Base-by-base conservation (phyloP, 768 basidiomycete species). In the Tephrocybe sp. region DNA sequence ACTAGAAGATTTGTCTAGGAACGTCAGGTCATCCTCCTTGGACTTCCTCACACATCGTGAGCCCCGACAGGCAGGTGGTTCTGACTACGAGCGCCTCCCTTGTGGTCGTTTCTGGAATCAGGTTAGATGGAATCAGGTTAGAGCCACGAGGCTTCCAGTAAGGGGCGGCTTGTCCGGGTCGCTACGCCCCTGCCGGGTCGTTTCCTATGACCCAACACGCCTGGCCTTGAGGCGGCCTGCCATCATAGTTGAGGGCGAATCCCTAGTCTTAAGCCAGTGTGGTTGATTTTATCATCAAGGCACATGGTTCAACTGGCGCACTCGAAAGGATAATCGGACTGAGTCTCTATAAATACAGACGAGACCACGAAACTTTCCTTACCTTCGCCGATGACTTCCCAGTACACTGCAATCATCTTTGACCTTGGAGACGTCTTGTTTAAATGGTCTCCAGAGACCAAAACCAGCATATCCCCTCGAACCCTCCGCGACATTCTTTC, bases 391-490 rank as follows among this genome's bases (percentile, higher is more conserved):
- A 59, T 56, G 57, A 19, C 52, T 24, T 19, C 39, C 23, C 38
- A 47, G 37, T 66, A 61, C 53, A 64, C 67, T 29, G 65, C 72
- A 9, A 62, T 79, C 54, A 72, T 81, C 56, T 73, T 79, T 60
- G 80, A 81, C 60, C 65, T 82, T 25, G 78, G 79, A 16, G 80
- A 80, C 56, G 79, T 80, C 6, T 67, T 80, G 40, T 80, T 81
- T 61, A 69, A 67, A 34, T 83, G 79, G 79, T 79, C 77, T 9
- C 54, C 75, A 1, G 53, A 69, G 15, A 76, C 76, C 1, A 70
- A 65, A 48, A 76, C 75, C 5, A 59, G 60, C 34, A 71, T 80
- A 49, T 66, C 76, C 7, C 57, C 75, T 9, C 67, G 61, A 39
- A 64, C 61, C 1, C 66, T 81, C 21, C 69, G 66, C 11, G 57